Base-by-base conservation (phyloP, 352 stramenopile genomes). In the Globisporangium solare region DNA sequence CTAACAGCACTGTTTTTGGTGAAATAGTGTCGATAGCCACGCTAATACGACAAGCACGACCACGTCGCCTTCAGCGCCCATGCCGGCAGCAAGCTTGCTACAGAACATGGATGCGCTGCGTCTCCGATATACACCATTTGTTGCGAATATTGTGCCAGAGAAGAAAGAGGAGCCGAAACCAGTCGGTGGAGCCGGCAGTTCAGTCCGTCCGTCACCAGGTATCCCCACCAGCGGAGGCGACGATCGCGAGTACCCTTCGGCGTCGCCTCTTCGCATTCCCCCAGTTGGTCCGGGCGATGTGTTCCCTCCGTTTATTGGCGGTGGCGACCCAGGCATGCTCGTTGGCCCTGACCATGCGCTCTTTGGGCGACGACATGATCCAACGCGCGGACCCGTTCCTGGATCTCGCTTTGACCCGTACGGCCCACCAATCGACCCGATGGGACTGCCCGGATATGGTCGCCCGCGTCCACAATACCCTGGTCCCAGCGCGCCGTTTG, bases 371-470 rank as follows among this genome's bases (percentile, higher is more conserved):
- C 81, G 72, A 17, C 66, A 71, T 11, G 75, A 90, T 61, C 74
- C 83, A 18, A 78, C 64, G 2, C 54, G 58, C 17, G 85, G 83
- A 31, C 76, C 82, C 11, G 71, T 93, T 4, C 85, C 83, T 56
- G 83, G 83, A 0, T 76, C 85, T 41, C 83, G 85, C 2, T 95
- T 95, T 45, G 85, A 95, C 60, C 85, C 85, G n/a, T 95, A 79
- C 45, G 85, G 85, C 10, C 85, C 85, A 10, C 64, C 73, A 0
- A 73, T 73, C 6, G 74, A 87, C 32, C 79, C 80, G 18, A 58
- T 84, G 32, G 74, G 73, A 12, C 68, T 74, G 18, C 71, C 55
- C 54, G 75, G 82, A 6, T 70, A 77, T 24, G 64, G 70, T 18
- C 70, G 67, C 7, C 27, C 51, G 51, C 32, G 59, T 65, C 20